phyloP scores from a whole-genome alignment of 2,329 filamentous ascomycete genomes.

The Penicillium paneum region DNA sequence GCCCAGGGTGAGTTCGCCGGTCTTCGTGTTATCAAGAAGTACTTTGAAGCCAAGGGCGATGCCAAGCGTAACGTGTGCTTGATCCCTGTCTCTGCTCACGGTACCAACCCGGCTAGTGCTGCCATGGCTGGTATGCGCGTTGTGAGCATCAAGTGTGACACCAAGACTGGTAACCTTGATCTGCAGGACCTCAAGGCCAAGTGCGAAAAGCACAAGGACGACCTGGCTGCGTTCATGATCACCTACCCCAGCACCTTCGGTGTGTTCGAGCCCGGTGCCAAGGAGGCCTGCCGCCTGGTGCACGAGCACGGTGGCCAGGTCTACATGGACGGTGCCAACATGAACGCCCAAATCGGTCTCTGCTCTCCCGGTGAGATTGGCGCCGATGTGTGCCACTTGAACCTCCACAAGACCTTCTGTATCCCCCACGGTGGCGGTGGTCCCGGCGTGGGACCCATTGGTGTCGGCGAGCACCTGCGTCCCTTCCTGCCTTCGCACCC shows the following conservation, averaged over 20 bases:
- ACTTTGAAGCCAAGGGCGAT: constrained; percentile 64
- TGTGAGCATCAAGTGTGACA: constrained; percentile 86
- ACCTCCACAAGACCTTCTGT: constrained; percentile 98
- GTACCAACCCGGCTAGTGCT: constrained; percentile 91
- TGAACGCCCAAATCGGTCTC: constrained; percentile 96
- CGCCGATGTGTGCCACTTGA: constrained; percentile 93
- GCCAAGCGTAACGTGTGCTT: constrained; percentile 80
- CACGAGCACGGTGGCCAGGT: constrained; percentile 88
- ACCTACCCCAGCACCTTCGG: constrained; percentile 95
- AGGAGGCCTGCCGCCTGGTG: constrained; percentile 78
- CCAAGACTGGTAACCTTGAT: constrained; percentile 82
- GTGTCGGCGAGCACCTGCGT: constrained; percentile 76
- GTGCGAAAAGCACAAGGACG: constrained; percentile 79
- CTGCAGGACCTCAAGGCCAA: constrained; percentile 81
- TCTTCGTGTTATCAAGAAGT: constrained; percentile 81
- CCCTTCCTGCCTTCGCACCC: constrained; percentile 74
- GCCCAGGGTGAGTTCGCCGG: constrained; percentile 95
- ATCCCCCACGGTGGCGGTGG: constrained; percentile 95
- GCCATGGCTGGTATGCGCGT: constrained; percentile 96
- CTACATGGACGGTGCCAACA: constrained; percentile 98
- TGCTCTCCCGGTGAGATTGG: constrained; percentile 94
- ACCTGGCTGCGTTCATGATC: constrained; percentile 91
- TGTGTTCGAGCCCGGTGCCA: constrained; percentile 87
- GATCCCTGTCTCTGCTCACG: constrained; percentile 92
- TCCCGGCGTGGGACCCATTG: constrained; percentile 89